Percentiles rank a stretch among this genome's conserved stretches.
Evolutionary conservation across 2,329 filamentous ascomycete genomes (phyloP).

Genomic region (Zymoseptoria tritici): DNA sequence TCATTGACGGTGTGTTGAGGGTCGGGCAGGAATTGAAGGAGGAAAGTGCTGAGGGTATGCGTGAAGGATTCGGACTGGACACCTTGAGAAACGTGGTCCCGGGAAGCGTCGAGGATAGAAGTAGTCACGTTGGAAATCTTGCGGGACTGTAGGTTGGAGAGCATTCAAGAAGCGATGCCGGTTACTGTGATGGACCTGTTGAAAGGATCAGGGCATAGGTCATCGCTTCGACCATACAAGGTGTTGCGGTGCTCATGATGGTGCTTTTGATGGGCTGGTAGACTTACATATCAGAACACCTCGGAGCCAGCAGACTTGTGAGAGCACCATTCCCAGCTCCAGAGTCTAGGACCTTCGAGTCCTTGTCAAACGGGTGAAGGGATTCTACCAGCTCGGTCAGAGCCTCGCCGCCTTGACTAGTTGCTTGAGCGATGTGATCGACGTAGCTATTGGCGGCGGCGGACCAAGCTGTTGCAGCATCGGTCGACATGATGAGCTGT

Average conservation of each 20-base stretch:
- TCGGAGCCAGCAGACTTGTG: constrained; percentile 1
- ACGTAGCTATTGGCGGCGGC: constrained; percentile 1
- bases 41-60: constrained; percentile 7
- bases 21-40: constrained; percentile 5
- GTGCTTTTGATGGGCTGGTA: neutral
- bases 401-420: no score
- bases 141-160: neutral
- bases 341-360: constrained; percentile 5
- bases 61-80: neutral
- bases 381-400: no score
- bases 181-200: constrained; percentile 1
- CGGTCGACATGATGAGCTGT: neutral
- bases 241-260: neutral
- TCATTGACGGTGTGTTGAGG: neutral
- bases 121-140: constrained; percentile 1
- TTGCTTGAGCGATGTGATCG: no score
- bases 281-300: neutral
- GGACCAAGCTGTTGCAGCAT: constrained; percentile 3
- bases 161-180: constrained; percentile 6
- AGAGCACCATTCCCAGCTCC: constrained; percentile 3
- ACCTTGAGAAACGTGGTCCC: constrained; percentile 4
- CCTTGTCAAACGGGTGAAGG: neutral
- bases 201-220: neutral
- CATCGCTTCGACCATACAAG: neutral
- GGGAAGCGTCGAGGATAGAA: constrained; percentile 3